Evolutionary conservation across 169 alveolate genomes (phyloP).

Genomic region (Plasmodium coatneyi): DNA sequence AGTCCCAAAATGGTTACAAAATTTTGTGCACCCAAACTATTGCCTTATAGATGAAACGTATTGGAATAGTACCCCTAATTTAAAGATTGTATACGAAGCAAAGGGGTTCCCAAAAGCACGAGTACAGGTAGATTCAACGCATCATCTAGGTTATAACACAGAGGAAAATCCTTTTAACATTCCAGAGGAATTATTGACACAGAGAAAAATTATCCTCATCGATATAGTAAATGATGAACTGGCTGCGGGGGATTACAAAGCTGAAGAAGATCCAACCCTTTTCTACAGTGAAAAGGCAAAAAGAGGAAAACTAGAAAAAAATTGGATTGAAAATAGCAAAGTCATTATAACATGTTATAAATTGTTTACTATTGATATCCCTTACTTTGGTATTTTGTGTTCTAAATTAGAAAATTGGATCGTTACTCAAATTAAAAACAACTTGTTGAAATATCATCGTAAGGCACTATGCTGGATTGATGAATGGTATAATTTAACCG

Average conservation of each 20-base stretch:
- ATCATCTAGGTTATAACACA: conserved; percentile 26
- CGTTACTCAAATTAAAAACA: conserved; percentile 77
- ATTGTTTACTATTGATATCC: conserved; percentile 75
- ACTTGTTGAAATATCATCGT: conserved; percentile 77
- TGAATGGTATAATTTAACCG: too few species aligned
- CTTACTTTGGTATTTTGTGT: conserved; percentile 87
- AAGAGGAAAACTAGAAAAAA: conserved; percentile 56
- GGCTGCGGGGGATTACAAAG: conserved; percentile 20
- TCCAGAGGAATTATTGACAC: conserved; percentile 53
- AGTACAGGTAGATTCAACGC: conserved; percentile 43
- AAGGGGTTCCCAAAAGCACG: conserved; percentile 77
- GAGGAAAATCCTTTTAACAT: conserved; percentile 66
- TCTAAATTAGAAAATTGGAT: conserved; percentile 83
- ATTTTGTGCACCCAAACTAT: conserved; percentile 74
- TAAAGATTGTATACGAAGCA: conserved; percentile 29
- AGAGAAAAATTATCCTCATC: conserved; percentile 56
- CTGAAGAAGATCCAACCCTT: conserved; percentile 66
- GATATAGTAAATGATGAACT: conserved; percentile 78
- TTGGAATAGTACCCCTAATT: too few species aligned
- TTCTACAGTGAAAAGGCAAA: conserved; percentile 70
- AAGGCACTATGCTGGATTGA: too few species aligned
- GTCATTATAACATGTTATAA: conserved; percentile 82
- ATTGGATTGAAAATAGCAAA: conserved; percentile 71
- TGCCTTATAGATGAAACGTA: conserved; percentile 77
- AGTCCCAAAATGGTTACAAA: conserved; percentile 79